Conservation (phyloP, 139 green algal genomes). For the Coelastrella sp. region DNA sequence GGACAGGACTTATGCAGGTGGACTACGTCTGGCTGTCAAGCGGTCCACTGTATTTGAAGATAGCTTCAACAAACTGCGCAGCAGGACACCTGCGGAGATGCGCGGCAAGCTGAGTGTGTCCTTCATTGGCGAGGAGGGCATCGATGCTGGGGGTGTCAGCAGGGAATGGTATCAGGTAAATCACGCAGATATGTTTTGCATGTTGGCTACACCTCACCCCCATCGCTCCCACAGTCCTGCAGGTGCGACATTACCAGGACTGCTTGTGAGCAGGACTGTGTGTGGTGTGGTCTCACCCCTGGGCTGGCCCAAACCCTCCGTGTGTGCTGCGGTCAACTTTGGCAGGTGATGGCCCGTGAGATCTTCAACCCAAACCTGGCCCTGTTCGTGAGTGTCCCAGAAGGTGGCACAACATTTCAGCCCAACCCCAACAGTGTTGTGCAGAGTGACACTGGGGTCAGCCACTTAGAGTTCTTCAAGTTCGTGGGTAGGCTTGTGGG, state of each 20-base stretch:
- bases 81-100: slow-evolving; percentile 85
- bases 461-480: slow-evolving; percentile 97
- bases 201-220: not conserved
- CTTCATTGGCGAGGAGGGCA: slow-evolving; percentile 96
- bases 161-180: slow-evolving; percentile 94
- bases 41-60: slow-evolving; percentile 96
- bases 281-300: too few relatives aligned
- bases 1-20: slow-evolving; percentile 68
- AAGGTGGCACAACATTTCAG: slow-evolving; percentile 95
- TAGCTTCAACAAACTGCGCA: slow-evolving; percentile 96
- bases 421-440: slow-evolving; percentile 94
- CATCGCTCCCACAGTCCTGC: not conserved
- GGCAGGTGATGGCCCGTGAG: slow-evolving; percentile 91
- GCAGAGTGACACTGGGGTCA: slow-evolving; percentile 87
- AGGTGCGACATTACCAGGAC: too few relatives aligned
- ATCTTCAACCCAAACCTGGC: slow-evolving; percentile 96
- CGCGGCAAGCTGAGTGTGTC: slow-evolving; percentile 80
- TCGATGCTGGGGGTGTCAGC: slow-evolving; percentile 96
- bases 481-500: slow-evolving; percentile 86
- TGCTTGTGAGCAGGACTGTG: too few relatives aligned
- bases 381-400: slow-evolving; percentile 88
- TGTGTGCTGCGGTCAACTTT: not conserved
- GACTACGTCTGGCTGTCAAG: slow-evolving; percentile 84
- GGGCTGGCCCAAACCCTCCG: too few relatives aligned
- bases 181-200: not conserved